Base-by-base conservation (phyloP, 2,329 filamentous ascomycete species). In the Paraphoma chrysanthemicola region DNA sequence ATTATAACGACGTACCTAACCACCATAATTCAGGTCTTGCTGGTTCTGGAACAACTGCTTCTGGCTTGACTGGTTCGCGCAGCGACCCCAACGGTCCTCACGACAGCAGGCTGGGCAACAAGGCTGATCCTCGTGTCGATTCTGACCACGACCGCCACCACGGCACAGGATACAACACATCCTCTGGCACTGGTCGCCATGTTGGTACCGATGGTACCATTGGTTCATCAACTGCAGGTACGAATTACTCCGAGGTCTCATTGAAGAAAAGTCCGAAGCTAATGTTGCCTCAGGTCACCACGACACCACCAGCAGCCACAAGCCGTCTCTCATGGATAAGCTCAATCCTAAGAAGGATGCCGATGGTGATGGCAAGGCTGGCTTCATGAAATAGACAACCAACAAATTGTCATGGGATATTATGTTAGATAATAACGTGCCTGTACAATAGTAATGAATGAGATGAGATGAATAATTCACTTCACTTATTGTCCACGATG, bases 321-420 rank as follows among this genome's bases (percentile, higher is more conserved):
- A 85, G 74, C 78, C 83, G 1, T 74, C 77, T 14, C 59, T 87
- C 57, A 69, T 83, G 72, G 79, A 86, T 54, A 83, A 81, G 68
- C 56, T 87, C 38, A 86, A 87, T 73, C 84, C 85, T 1, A 80
- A 74, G 72, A 78, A 58, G 30, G 83, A 86, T 66, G 60, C 83
- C 28, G 77, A 85, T 60, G 73, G 79, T 36, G 83, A 86, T 69
- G 84, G 84, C 53, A 83, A 85, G 77, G 71, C 74, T 31, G 83
- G 83, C 6, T 83, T 86, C 57, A 82, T 84, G 79, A 68, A 79
- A 42, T 84, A 79, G 18, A 54, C 33, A 14, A 10, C 33, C 3
- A 14, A 36, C 33, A 4, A 10, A 3, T n/a, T n/a, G n/a, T 7
- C 9, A 36, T 6, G 33, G 14, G 33, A 14, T 14, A 10, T 36